These are phyloP conservation scores for Saxispiralis lemnorum DNA, from an alignment of 495 filamentous ascomycete genomes.

Conservation along the genomic window DNA sequence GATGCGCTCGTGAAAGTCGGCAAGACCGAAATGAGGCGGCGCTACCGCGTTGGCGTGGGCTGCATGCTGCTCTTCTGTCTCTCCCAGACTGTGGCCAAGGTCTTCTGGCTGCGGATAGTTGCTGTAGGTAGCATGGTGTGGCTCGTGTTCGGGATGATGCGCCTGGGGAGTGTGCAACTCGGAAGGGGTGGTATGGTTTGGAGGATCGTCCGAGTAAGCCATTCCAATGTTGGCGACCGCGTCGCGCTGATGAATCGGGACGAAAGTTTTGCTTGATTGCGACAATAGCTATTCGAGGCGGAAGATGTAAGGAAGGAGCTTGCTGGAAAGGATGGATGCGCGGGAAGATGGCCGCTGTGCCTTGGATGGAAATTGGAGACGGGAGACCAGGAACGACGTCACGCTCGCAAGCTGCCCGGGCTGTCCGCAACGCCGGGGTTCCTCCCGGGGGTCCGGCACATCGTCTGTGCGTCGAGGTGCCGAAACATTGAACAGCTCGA, in stretches of 20 bases:
- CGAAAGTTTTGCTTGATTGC: neutral
- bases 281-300: no score
- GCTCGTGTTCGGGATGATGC: neutral
- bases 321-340: no score
- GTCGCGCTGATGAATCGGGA: neutral
- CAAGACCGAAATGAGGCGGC: conserved; percentile 5
- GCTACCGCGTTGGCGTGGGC: conserved; percentile 1
- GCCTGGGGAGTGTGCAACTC: neutral
- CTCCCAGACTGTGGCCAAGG: conserved; percentile 10
- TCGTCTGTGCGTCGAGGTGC: neutral
- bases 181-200: neutral
- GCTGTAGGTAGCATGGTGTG: neutral
- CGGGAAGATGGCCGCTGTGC: no score
- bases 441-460: neutral
- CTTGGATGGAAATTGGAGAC: no score
- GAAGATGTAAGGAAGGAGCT: no score
- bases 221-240: neutral
- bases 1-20: neutral
- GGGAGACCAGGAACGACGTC: no score
- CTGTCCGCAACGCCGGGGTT: no score
- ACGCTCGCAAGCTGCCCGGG: no score
- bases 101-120: conserved; percentile 6
- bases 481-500: neutral
- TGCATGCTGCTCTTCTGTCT: conserved; percentile 9
- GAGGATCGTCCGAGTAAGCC: neutral